Evolutionary conservation across 768 basidiomycete genomes (phyloP).

Genomic region (Agrocybe praecox): DNA sequence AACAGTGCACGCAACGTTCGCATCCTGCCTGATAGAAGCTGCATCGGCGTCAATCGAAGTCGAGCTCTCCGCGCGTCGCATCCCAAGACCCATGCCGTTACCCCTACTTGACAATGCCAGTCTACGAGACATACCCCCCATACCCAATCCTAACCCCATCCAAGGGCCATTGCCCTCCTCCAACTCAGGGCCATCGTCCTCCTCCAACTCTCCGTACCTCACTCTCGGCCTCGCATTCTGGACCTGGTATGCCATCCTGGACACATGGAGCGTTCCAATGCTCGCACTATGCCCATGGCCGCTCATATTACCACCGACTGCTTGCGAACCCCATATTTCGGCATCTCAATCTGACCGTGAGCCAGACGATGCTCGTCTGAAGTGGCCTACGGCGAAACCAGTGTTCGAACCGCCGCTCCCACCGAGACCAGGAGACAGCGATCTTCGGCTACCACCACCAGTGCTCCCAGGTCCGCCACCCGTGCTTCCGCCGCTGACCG

Average conservation of each 20-base stretch:
- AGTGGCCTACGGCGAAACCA: background rate
- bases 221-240: constrained; percentile 70
- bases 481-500: background rate
- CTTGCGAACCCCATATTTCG: constrained; percentile 26
- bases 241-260: constrained; percentile 58
- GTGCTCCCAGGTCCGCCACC: background rate
- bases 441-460: background rate
- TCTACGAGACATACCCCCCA: background rate
- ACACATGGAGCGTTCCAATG: constrained; percentile 22
- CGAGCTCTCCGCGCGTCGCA: constrained; percentile 14
- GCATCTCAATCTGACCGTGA: constrained; percentile 23
- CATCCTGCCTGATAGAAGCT: constrained; percentile 65
- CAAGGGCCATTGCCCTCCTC: constrained; percentile 24
- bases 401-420: background rate
- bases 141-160: constrained; percentile 12
- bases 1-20: constrained; percentile 82
- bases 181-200: constrained; percentile 36
- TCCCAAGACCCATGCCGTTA: background rate
- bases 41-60: constrained; percentile 9
- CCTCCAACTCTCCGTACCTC: constrained; percentile 51
- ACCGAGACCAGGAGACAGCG: background rate
- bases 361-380: background rate
- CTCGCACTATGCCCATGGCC: constrained; percentile 15
- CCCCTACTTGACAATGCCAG: background rate
- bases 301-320: background rate